A percentile compares a stretch with the other conserved stretches of the same genome.
These are phyloP conservation scores for Pseudogymnoascus sp. DNA, from an alignment of 2,329 filamentous ascomycete species.

Conservation along the genomic window DNA sequence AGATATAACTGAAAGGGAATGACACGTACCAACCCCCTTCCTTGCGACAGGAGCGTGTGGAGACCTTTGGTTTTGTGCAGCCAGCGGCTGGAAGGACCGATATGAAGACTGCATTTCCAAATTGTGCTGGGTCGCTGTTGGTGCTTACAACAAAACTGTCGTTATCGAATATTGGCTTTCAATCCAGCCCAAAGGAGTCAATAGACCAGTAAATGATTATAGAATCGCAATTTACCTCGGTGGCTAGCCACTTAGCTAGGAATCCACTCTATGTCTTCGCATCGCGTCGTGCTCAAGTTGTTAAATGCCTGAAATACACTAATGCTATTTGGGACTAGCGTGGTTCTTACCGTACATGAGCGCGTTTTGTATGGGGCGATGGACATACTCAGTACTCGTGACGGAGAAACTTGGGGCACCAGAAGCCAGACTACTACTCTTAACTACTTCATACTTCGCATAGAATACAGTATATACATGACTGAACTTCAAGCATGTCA, in stretches of 20 bases:
- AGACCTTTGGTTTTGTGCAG: slow-evolving; percentile 20
- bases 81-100: slow-evolving; percentile 22
- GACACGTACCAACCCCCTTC: slow-evolving; percentile 30
- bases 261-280: slow-evolving; percentile 6
- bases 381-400: neutral
- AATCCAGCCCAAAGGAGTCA: neutral
- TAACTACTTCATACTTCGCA: neutral
- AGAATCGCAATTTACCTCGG: slow-evolving; percentile 5
- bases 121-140: neutral
- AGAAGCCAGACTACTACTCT: neutral
- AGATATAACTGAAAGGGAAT: slow-evolving; percentile 11
- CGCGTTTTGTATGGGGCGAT: neutral
- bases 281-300: neutral
- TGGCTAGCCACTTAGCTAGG: slow-evolving; percentile 1
- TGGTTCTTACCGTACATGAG: neutral
- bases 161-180: neutral
- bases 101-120: slow-evolving; percentile 27
- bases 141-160: neutral
- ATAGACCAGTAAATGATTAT: neutral
- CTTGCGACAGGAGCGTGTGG: slow-evolving; percentile 25
- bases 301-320: neutral
- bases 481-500: neutral
- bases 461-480: neutral
- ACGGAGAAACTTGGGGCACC: neutral
- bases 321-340: neutral